Percentiles rank a stretch among this genome's conserved stretches.
Conservation (phyloP, 768 basidiomycete species). For the Cystobasidium onofrii region DNA sequence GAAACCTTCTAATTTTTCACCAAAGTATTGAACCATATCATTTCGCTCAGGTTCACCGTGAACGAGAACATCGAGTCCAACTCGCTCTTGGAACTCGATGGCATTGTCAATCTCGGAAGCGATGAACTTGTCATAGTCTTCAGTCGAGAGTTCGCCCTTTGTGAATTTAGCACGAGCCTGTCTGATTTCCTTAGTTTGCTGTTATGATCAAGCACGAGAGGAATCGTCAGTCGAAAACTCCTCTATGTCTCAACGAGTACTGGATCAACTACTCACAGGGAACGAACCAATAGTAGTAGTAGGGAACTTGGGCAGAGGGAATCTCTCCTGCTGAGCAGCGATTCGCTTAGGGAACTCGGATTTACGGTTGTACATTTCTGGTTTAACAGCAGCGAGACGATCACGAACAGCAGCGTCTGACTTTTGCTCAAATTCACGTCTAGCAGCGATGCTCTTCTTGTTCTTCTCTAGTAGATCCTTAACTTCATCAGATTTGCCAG, state of each 20-base stretch:
- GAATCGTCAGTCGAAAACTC: too few species aligned
- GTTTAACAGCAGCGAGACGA: slow-evolving; percentile 84
- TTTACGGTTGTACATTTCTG: slow-evolving; percentile 76
- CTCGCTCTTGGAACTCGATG: slow-evolving; percentile 92
- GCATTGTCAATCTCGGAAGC: slow-evolving; percentile 91
- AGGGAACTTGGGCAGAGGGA: slow-evolving; percentile 91
- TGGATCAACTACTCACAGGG: slow-evolving; percentile 59
- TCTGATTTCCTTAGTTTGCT: slow-evolving; percentile 99
- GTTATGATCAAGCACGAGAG: too few species aligned
- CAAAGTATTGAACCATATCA: slow-evolving; percentile 99
- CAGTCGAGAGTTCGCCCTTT: slow-evolving; percentile 77
- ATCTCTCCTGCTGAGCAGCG: slow-evolving; percentile 76
- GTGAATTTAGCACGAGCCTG: slow-evolving; percentile 86
- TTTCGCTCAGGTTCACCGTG: slow-evolving; percentile 99
- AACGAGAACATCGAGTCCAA: slow-evolving; percentile 91
- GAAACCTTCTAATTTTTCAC: slow-evolving; percentile 87
- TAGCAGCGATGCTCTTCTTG: slow-evolving; percentile 78
- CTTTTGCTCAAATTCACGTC: slow-evolving; percentile 83
- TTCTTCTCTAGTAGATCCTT: slow-evolving; percentile 75
- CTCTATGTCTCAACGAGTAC: too few species aligned
- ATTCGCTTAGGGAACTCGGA: slow-evolving; percentile 78
- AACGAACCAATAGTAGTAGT: slow-evolving; percentile 98
- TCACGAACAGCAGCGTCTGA: slow-evolving; percentile 92
- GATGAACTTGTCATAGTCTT: slow-evolving; percentile 93
- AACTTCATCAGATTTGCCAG: slow-evolving; percentile 71